Evolutionary conservation across 2,329 filamentous ascomycete genomes (phyloP), one percentile per base, ranked within the genome.

Genomic region (Ophiostoma populinum): DNA sequence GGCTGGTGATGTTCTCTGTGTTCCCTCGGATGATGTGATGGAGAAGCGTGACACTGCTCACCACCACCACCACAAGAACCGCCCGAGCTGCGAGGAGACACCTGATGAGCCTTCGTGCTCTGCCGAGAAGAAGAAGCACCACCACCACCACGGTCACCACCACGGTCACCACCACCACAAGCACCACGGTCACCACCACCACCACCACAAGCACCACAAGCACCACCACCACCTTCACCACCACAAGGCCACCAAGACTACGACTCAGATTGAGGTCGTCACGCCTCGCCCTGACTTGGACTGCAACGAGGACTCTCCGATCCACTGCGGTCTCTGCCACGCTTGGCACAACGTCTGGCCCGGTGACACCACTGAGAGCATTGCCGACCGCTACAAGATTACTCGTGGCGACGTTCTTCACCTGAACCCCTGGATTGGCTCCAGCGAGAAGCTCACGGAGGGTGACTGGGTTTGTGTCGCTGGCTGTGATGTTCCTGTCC

Each of bases 21-120:
- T 41, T 21, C 36, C 39, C 7, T 13, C 27, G 5, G 13, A 12
- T 3, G 11, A n/a, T 4, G 6, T 7, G 12, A 9, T 26, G 6
- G 27, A 16, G 12, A 40, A 40, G 39, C 39, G 39, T 27, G 39
- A 38, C 18, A 16, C 32, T 13, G 38, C 38, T 28, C 38, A 32
- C 20, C 25, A 30, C 11, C 19, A 24, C 11, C 37, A 39, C 17
- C 27, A 32, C 22, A 28, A 36, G 12, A 19, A 29, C n/a, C 11
- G 16, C 16, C 10, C 29, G 20, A 18, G 32, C 32, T 35, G 37
- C 13, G 28, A 28, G 6, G 26, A 39, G 8, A 15, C 16, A 7
- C 31, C 28, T 18, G 16, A 24, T 13, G 15, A 28, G 10, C 11
- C 27, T 27, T 22, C 20, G 10, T 25, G 35, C 20, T 24, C 33